Conservation (phyloP, 257 asterid genomes). For the Solanum rostratum region DNA sequence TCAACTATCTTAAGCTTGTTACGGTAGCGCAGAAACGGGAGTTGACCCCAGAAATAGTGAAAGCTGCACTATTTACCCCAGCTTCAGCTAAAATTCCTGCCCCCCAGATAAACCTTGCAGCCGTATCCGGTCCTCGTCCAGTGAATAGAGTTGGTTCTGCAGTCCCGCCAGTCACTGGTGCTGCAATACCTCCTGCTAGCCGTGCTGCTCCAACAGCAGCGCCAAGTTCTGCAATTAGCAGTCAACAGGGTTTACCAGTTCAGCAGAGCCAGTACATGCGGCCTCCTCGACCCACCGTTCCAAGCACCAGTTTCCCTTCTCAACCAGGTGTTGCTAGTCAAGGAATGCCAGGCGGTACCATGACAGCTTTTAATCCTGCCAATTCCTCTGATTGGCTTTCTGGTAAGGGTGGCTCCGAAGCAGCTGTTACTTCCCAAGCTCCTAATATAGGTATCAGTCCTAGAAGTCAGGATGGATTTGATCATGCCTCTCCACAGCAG, state of each 20-base stretch:
- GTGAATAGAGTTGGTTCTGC: constrained; percentile 30
- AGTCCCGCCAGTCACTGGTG: constrained; percentile 23
- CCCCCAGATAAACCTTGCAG: constrained; percentile 67
- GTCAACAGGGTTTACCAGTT: constrained; percentile 34
- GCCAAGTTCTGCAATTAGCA: constrained; percentile 33
- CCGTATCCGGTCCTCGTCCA: constrained; percentile 32
- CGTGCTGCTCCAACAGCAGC: constrained; percentile 28
- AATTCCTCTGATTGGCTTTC: constrained; percentile 32
- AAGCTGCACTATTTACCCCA: constrained; percentile 84
- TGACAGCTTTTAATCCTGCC: constrained; percentile 25
- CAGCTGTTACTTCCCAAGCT: constrained; percentile 45
- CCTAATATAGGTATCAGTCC: constrained; percentile 30
- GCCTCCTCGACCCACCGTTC: constrained; percentile 47
- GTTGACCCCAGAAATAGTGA: constrained; percentile 83
- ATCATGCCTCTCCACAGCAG: constrained; percentile 24
- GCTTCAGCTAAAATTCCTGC: constrained; percentile 94
- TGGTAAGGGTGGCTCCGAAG: constrained; percentile 34
- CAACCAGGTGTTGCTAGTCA: constrained; percentile 38
- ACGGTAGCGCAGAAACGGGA: constrained; percentile 94
- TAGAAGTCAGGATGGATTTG: constrained; percentile 33
- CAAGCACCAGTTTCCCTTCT: constrained; percentile 41
- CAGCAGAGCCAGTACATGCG: constrained; percentile 41
- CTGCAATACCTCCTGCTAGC: constrained; percentile 27
- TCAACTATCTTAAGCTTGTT: constrained; percentile 87
- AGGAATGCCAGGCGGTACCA: constrained; percentile 37